Percentiles rank a stretch among this genome's conserved stretches.
These are phyloP conservation scores for Thelonectria rubi DNA, from an alignment of 2,329 filamentous ascomycete genomes.

Conservation along the genomic window DNA sequence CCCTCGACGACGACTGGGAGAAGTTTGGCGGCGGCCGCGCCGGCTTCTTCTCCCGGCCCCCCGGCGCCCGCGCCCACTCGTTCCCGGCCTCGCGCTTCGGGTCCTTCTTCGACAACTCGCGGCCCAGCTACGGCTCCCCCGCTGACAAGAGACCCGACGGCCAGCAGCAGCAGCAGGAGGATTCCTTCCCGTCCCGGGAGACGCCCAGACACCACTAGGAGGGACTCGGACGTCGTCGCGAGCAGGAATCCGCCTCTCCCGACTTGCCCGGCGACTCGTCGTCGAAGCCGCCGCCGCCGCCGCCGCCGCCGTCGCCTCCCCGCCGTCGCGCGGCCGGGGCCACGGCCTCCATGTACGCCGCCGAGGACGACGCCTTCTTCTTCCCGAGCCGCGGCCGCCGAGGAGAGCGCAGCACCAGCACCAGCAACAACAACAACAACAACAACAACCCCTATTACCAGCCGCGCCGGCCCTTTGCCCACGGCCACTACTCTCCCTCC, in stretches of 20 bases:
- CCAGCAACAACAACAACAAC: too few relatives aligned
- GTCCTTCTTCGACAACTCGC: slow-evolving; percentile 37
- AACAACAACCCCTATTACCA: slow-evolving; percentile 47
- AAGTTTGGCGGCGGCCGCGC: neutral
- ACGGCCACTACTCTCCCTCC: slow-evolving; percentile 21
- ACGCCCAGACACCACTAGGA: slow-evolving; percentile 41
- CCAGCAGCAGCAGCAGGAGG: too few relatives aligned
- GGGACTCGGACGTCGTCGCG: slow-evolving; percentile 33
- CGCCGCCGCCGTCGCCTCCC: too few relatives aligned
- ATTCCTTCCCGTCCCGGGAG: slow-evolving; percentile 25
- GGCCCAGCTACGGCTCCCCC: slow-evolving; percentile 17
- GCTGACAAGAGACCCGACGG: slow-evolving; percentile 11
- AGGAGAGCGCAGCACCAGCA: slow-evolving; percentile 39
- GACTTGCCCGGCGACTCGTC: too few relatives aligned
- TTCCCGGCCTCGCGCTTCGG: slow-evolving; percentile 33
- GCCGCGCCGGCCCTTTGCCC: slow-evolving; percentile 35
- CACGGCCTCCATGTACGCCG: slow-evolving; percentile 24
- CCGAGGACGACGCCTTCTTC: slow-evolving; percentile 17
- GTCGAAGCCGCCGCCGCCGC: too few relatives aligned
- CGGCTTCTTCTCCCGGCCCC: too few relatives aligned
- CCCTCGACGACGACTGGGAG: slow-evolving; percentile 19
- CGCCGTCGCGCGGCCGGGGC: too few relatives aligned
- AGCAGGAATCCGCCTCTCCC: slow-evolving; percentile 29
- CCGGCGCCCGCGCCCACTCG: slow-evolving; percentile 22
- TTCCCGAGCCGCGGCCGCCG: slow-evolving; percentile 21